Percentiles rank a stretch among this genome's conserved stretches.
Conservation (phyloP, 2,329 filamentous ascomycete genomes). For the Diaporthe nobilis region DNA sequence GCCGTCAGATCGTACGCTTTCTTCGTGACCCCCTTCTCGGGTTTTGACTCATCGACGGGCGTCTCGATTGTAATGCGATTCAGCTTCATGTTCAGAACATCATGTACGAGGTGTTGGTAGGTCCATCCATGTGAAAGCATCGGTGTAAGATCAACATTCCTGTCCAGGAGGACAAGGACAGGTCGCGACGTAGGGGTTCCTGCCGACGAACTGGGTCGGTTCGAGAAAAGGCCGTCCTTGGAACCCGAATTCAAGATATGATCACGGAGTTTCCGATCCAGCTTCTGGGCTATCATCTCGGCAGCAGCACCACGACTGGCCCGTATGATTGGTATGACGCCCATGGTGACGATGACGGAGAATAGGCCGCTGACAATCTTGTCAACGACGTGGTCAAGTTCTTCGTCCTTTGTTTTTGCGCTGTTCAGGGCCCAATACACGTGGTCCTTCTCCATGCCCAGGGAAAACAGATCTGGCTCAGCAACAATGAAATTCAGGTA, state of each 20-base stretch:
- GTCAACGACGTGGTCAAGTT: slow-evolving; percentile 89
- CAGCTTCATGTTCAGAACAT: slow-evolving; percentile 73
- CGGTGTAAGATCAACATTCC: slow-evolving; percentile 94
- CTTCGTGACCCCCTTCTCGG: slow-evolving; percentile 82
- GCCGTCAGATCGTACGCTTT: slow-evolving; percentile 91
- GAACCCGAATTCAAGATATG: slow-evolving; percentile 87
- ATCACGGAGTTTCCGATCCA: slow-evolving; percentile 95
- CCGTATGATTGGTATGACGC: slow-evolving; percentile 93
- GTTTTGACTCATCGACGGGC: slow-evolving; percentile 82
- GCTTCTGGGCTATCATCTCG: slow-evolving; percentile 92
- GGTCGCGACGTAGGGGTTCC: slow-evolving; percentile 82
- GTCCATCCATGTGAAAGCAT: slow-evolving; percentile 96
- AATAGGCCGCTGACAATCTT: slow-evolving; percentile 96
- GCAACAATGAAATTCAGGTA: slow-evolving; percentile 98
- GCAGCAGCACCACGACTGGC: slow-evolving; percentile 94
- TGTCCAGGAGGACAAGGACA: slow-evolving; percentile 92
- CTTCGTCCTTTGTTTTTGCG: slow-evolving; percentile 88
- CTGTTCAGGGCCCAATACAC: slow-evolving; percentile 98
- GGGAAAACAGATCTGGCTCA: slow-evolving; percentile 94
- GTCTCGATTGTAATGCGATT: slow-evolving; percentile 96
- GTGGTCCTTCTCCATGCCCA: slow-evolving; percentile 91
- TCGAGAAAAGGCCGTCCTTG: slow-evolving; percentile 96
- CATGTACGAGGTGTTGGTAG: slow-evolving; percentile 86
- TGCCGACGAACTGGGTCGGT: slow-evolving; percentile 70
- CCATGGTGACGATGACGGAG: slow-evolving; percentile 98